Base-by-base conservation (phyloP, 2,329 filamentous ascomycete genomes). In the Fusarium avenaceum region DNA sequence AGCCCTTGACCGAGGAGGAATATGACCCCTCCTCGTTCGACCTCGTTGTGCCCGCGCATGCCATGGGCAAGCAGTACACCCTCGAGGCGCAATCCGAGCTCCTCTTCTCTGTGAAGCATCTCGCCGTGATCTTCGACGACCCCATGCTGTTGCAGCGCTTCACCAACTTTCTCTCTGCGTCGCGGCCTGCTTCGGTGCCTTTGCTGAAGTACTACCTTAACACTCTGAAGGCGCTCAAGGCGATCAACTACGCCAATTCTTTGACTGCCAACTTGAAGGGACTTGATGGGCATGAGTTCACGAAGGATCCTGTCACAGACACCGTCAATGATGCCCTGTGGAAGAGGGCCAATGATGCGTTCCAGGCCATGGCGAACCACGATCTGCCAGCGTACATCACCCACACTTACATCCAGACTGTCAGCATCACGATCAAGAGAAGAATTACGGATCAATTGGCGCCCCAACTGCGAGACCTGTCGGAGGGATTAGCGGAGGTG, bases 381-480 rank as follows among this genome's bases (percentile, higher is more conserved):
- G 91, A 93, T 58, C 77, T 94, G 3, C 90, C 91, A 2, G 90
- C 90, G 0, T 94, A 89, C 73, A 86, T 94, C 60, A 89, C 90
- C 0, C 86, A 91, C 63, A 84, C 85, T 1, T 93, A 90, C 78
- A 87, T 89, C 35, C 86, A 89, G 58, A 88, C 89, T 11, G 90
- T 92, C n/a, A 92, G 87, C 72, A 78, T 87, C 17, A 91, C 90
- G 26, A 89, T 94, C 38, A 86, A 88, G 65, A 84, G 87, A 63
- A 84, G 90, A 20, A 87, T 94, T 22, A 90, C 88, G 1, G 89
- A 90, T 6, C 91, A 87, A 2, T 76, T 93, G 24, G 87, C 90
- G 3, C 80, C 85, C 2, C 84, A 90, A 70, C 79, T 92, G 24
- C 83, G 86, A 43, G 88, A 91, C 44, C 85, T 90, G n/a, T 91